Percentiles rank a stretch among this genome's conserved stretches.
These are phyloP conservation scores for Rhododendron mucronatum DNA, from an alignment of 148 eudicot genomes.

Conservation along the genomic window DNA sequence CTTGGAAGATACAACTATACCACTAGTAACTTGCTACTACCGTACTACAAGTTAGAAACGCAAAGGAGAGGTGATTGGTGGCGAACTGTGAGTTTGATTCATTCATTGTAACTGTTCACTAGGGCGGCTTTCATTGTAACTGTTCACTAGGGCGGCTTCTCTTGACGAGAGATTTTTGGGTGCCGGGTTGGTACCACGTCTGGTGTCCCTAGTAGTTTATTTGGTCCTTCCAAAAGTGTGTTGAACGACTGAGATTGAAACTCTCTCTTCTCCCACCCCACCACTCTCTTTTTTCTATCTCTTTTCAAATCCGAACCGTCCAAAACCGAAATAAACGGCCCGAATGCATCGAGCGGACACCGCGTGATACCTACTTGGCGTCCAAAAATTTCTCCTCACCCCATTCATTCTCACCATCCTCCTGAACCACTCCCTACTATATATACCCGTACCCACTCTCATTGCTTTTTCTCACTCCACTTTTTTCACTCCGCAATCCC, in stretches of 20 bases:
- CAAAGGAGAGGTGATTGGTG: background rate
- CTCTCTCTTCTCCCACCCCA: too few relatives aligned
- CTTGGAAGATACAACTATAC: background rate
- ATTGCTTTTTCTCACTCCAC: background rate
- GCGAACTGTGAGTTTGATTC: background rate
- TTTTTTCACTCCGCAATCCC: background rate
- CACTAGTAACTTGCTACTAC: background rate
- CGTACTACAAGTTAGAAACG: background rate
- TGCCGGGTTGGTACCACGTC: too few relatives aligned
- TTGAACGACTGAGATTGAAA: too few relatives aligned
- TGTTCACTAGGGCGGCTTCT: background rate
- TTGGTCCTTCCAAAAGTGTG: rapidly evolving
- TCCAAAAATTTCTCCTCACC: background rate
- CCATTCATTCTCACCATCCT: background rate
- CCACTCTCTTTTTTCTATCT: too few relatives aligned
- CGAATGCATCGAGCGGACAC: too few relatives aligned
- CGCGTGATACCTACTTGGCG: rapidly evolving
- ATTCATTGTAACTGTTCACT: background rate
- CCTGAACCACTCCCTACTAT: background rate
- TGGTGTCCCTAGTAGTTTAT: too few relatives aligned
- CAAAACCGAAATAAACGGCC: too few relatives aligned
- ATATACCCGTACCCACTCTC: background rate
- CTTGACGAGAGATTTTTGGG: too few relatives aligned
- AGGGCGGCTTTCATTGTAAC: background rate
- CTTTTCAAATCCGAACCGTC: too few relatives aligned